Evolutionary conservation across 345 rosid genomes (phyloP).

Genomic region (Eucalyptus leucophloia): DNA sequence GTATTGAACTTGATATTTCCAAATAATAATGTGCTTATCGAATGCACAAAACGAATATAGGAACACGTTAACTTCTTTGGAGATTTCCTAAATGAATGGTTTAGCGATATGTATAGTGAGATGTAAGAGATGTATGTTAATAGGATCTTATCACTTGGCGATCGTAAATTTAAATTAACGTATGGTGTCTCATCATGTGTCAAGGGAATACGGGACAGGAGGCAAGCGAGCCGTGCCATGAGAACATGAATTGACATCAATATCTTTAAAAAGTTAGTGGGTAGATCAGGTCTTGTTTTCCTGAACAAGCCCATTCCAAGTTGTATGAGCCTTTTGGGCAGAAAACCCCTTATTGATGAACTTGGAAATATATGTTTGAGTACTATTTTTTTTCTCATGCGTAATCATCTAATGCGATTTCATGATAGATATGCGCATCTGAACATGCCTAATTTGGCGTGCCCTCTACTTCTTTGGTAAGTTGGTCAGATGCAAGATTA

Average conservation of each 20-base stretch:
- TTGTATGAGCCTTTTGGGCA: background rate
- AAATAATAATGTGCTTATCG: background rate
- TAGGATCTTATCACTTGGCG: background rate
- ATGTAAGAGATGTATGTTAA: background rate
- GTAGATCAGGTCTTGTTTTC: background rate
- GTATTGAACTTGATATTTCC: background rate
- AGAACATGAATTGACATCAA: background rate
- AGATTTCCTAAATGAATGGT: background rate
- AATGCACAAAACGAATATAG: background rate
- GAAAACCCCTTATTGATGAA: background rate
- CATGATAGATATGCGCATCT: background rate
- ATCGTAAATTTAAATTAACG: background rate
- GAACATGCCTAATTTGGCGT: background rate
- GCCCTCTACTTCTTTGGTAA: background rate
- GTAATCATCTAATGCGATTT: background rate
- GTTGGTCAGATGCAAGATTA: background rate
- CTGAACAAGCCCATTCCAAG: background rate
- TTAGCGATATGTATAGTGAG: background rate
- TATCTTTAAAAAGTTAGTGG: background rate
- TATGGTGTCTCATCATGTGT: background rate
- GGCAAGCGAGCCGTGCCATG: background rate
- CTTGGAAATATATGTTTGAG: background rate
- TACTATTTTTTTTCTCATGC: background rate
- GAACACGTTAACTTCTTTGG: background rate
- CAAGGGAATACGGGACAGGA: background rate